phyloP scores from a whole-genome alignment of 2,329 filamentous ascomycete species.

The Diaporthe ilicicola region DNA sequence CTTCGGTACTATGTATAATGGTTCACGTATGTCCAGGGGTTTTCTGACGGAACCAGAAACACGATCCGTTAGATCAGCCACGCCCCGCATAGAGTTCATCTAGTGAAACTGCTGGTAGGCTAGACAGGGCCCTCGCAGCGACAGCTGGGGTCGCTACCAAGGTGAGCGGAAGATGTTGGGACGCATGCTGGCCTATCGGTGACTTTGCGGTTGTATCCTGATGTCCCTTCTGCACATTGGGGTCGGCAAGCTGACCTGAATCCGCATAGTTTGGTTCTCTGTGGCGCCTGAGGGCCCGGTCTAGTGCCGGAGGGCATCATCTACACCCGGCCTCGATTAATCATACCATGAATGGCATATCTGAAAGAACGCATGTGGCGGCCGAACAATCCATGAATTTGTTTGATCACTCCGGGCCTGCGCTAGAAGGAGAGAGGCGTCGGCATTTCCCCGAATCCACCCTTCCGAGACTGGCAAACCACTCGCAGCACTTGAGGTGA shows the following conservation, averaged over 20 bases:
- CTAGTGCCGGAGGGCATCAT: slow-evolving; percentile 4
- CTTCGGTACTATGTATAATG: not conserved
- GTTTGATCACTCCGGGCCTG: slow-evolving; percentile 20
- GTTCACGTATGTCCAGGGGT: not conserved
- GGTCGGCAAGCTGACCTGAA: slow-evolving; percentile 13
- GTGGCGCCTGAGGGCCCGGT: slow-evolving; percentile 5
- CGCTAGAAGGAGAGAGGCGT: not conserved
- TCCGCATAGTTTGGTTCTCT: not conserved
- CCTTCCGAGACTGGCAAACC: not conserved
- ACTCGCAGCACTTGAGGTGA: too few relatives aligned
- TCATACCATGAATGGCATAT: slow-evolving; percentile 1
- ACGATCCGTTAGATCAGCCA: slow-evolving; percentile 12
- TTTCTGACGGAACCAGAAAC: slow-evolving; percentile 12
- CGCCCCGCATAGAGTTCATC: slow-evolving; percentile 13
- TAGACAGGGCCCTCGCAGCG: not conserved
- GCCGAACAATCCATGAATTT: not conserved
- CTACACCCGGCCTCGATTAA: not conserved
- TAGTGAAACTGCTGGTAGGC: slow-evolving; percentile 12
- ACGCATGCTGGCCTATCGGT: not conserved
- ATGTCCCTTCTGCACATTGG: not conserved
- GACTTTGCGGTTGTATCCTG: not conserved
- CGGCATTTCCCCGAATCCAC: slow-evolving; percentile 21
- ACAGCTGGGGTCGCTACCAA: not conserved
- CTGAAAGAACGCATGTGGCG: not conserved
- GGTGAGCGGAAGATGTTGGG: not conserved